Base-by-base conservation (phyloP, 2,329 filamentous ascomycete species). In the Periconia sp. region DNA sequence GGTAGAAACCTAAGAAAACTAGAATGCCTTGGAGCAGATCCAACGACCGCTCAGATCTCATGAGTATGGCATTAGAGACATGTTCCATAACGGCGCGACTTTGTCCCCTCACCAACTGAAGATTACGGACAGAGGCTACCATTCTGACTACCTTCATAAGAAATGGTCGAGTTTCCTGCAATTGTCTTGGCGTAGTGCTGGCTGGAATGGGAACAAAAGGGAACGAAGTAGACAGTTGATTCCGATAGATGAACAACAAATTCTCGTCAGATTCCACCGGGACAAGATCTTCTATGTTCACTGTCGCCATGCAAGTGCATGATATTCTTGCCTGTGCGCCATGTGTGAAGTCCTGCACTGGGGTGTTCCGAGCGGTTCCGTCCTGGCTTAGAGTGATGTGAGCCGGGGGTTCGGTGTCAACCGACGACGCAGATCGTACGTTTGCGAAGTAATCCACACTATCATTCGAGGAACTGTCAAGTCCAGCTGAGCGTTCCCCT, bases 181-280 rank as follows among this genome's bases (percentile, higher is more conserved):
- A 41, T 47, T 54, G 31, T 42, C 17, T 46, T 46, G 33, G 46
- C 41, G 52, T 49, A 35, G 43, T 49, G 41, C 46, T 31, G 49
- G 35, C 47, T 41, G 47, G 46, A 50, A 54, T 54, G 47, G 49
- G 20, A 35, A 54, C 51, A 54, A 27, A 27, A 27, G 23, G 23
- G 5, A 8, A 27, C 23, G 8, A 8, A 27, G 5, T 27, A 27
- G 23, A 54, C 41, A 54, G 51, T 20, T 50, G 41, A 41, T 49
- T 50, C 41, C 51, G 41, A 20, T 54, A 54, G 42, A 54, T 50
- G 46, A 46, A 54, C 41, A 54, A 43, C 33, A 54, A 50, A 47
- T 46, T 50, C 47, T 54, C 51, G 41, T 54, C 47, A 54, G 51
- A 54, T 41, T 54, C 51, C 19, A 50, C 47, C 19, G 51, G 51